phyloP scores from a whole-genome alignment of 106 monocot genomes.

The Posidonia australis region DNA sequence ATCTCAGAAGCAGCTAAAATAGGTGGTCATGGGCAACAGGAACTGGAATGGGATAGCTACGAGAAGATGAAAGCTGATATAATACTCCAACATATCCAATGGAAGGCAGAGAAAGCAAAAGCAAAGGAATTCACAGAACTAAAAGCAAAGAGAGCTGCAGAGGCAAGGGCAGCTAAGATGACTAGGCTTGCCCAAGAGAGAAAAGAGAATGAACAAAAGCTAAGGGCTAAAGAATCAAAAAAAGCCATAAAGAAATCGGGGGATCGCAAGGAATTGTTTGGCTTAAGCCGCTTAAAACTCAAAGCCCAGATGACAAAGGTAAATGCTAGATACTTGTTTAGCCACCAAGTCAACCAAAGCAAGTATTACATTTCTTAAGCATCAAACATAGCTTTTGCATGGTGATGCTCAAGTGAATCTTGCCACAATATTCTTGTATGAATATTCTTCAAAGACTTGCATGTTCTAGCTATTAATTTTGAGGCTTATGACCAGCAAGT shows the following conservation, averaged over 20 bases:
- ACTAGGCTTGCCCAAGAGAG: constrained; percentile 20
- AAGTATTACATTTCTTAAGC: not conserved
- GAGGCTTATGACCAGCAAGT: too few species aligned
- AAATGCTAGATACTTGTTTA: not conserved
- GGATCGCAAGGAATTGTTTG: constrained; percentile 12
- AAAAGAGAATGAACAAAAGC: constrained; percentile 20
- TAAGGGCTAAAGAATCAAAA: constrained; percentile 19
- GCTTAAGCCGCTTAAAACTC: constrained; percentile 34
- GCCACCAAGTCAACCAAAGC: not conserved
- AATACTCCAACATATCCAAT: constrained; percentile 16
- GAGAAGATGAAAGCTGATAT: constrained; percentile 48
- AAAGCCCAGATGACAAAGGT: constrained; percentile 48
- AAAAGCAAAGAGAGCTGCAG: constrained; percentile 38
- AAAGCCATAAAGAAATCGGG: constrained; percentile 9
- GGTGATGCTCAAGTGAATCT: not conserved
- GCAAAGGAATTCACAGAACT: constrained; percentile 33
- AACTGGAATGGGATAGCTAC: constrained; percentile 74
- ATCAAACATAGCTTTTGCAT: not conserved
- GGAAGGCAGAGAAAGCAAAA: constrained; percentile 32
- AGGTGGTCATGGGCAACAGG: constrained; percentile 34
- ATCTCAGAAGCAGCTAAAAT: constrained; percentile 42
- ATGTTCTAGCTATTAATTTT: too few species aligned
- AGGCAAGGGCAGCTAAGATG: constrained; percentile 31
- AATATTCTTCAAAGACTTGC: too few species aligned
- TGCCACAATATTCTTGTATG: too few species aligned